phyloP scores from a whole-genome alignment of 2,329 filamentous ascomycete genomes.

The Alternaria sp. region DNA sequence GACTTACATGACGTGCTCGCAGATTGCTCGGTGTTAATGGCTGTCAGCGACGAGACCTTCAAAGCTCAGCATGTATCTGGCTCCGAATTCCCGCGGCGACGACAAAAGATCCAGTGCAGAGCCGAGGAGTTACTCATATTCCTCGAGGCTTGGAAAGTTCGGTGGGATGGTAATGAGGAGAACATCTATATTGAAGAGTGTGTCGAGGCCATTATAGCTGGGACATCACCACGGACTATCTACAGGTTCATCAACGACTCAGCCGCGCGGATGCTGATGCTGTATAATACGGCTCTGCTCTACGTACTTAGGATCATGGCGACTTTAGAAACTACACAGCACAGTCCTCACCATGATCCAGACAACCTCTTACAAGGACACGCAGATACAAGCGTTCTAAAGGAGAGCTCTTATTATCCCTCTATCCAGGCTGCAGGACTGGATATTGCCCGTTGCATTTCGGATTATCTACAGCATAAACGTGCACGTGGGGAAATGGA shows the following conservation, averaged over 20 bases:
- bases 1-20: conserved; percentile 41
- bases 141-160: conserved; percentile 18
- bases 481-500: conserved; percentile 8
- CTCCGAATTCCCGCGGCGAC: not conserved
- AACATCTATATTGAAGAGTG: conserved; percentile 8
- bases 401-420: not conserved
- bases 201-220: not conserved
- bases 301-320: conserved; percentile 33
- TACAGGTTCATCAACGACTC: conserved; percentile 16
- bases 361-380: not conserved
- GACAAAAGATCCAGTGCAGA: not conserved
- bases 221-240: not conserved
- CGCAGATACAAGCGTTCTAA: not conserved
- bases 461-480: conserved; percentile 25
- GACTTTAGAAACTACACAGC: conserved; percentile 11
- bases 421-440: conserved; percentile 25
- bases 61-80: not conserved
- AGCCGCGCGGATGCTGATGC: conserved; percentile 32
- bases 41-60: conserved; percentile 22
- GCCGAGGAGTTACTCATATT: not conserved
- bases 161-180: conserved; percentile 16
- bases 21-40: conserved; percentile 38
- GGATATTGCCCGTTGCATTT: conserved; percentile 33
- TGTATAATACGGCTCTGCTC: conserved; percentile 43
- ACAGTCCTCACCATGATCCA: not conserved